A percentile compares a stretch with the other conserved stretches of the same genome.
These are phyloP conservation scores for Gymnopilus dilepis DNA, from an alignment of 768 basidiomycete genomes.

Conservation along the genomic window DNA sequence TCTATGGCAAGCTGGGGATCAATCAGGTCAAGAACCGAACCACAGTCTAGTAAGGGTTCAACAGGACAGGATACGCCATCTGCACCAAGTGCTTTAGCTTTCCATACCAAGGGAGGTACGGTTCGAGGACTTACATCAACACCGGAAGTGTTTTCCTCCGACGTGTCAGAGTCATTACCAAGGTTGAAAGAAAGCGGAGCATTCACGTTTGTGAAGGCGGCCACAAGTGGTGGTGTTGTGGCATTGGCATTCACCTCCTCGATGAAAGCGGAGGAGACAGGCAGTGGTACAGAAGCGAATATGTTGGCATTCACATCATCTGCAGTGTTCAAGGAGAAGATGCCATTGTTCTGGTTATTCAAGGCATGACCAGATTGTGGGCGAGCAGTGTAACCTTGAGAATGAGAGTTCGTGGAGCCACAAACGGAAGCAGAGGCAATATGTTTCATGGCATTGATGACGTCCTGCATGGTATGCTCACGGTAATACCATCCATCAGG, in stretches of 20 bases:
- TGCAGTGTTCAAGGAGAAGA: not conserved
- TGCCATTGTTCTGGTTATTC: not conserved
- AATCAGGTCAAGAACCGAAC: conserved; percentile 8
- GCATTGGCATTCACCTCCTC: not conserved
- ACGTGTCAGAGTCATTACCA: conserved; percentile 4
- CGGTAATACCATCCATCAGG: not conserved
- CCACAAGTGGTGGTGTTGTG: not conserved
- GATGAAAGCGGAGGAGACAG: not conserved
- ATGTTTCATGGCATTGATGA: not conserved
- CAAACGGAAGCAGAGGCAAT: not conserved
- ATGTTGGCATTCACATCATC: not conserved
- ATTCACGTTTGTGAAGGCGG: not conserved
- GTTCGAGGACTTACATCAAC: not conserved
- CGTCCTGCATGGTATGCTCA: not conserved
- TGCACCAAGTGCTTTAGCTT: not conserved
- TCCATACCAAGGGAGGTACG: conserved; percentile 8
- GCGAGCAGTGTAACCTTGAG: not conserved
- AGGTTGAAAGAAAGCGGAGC: not conserved
- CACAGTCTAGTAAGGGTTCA: not conserved
- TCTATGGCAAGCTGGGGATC: conserved; percentile 7
- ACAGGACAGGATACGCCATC: not conserved
- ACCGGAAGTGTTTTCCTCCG: not conserved
- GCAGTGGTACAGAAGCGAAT: not conserved
- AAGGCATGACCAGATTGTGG: too few relatives aligned
- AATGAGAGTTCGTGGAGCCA: not conserved